A percentile compares a stretch with the other conserved stretches of the same genome.
Conservation (phyloP, 805 yeast genomes). For the Pichia heedii region DNA sequence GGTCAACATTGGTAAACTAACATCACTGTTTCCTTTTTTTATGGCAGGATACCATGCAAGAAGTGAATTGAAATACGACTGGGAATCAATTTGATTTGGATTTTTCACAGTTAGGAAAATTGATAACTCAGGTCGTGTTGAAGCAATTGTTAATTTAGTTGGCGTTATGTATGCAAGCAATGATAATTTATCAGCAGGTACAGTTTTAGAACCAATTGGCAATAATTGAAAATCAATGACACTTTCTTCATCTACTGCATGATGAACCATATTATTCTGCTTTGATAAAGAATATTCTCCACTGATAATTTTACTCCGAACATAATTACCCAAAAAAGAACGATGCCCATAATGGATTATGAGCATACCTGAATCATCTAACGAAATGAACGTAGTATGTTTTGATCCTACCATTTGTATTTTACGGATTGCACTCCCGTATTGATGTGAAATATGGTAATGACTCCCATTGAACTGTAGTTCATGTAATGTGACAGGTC, state of each 20-base stretch:
- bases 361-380: conserved; percentile 49
- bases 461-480: conserved; percentile 13
- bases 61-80: too few relatives aligned
- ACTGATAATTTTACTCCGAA: conserved; percentile 31
- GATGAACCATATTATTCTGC: not conserved
- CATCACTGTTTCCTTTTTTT: conserved; percentile 17
- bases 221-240: conserved; percentile 38
- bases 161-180: conserved; percentile 53
- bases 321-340: conserved; percentile 39
- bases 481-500: conserved; percentile 23
- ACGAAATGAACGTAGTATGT: conserved; percentile 46
- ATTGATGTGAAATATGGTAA: conserved; percentile 27
- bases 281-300: conserved; percentile 34
- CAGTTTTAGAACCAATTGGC: conserved; percentile 47
- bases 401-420: conserved; percentile 41
- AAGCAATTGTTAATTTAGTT: conserved; percentile 39
- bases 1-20: conserved; percentile 41
- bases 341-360: conserved; percentile 57
- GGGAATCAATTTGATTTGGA: too few relatives aligned
- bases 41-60: conserved; percentile 64
- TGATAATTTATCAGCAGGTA: conserved; percentile 45
- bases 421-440: conserved; percentile 32
- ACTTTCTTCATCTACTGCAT: conserved; percentile 10
- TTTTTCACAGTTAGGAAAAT: conserved; percentile 10
- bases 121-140: conserved; percentile 41